phyloP scores from a whole-genome alignment of 2,329 filamentous ascomycete species.

The Sclerotiophoma versabilis region DNA sequence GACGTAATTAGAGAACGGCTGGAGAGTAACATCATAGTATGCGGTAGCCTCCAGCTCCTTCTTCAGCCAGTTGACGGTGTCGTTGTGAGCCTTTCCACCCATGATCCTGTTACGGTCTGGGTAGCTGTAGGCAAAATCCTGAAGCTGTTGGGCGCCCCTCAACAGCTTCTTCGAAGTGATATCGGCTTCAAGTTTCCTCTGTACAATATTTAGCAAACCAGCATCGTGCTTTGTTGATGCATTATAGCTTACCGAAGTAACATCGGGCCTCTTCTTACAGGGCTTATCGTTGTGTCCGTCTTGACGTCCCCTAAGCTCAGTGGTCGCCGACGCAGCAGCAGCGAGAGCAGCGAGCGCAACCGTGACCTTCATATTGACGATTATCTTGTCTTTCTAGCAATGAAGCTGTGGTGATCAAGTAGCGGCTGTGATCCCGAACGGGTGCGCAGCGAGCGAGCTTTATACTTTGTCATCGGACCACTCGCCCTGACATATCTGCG shows the following conservation, averaged over 20 bases:
- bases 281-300: slow-evolving; percentile 23
- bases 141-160: slow-evolving; percentile 40
- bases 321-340: slow-evolving; percentile 25
- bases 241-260: slow-evolving; percentile 28
- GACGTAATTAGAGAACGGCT: slow-evolving; percentile 35
- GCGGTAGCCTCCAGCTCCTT: slow-evolving; percentile 38
- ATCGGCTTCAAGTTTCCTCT: slow-evolving; percentile 38
- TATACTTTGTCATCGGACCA: slow-evolving; percentile 5
- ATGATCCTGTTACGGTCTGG: slow-evolving; percentile 49
- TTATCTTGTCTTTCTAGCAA: slow-evolving; percentile 8
- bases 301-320: slow-evolving; percentile 17
- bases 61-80: slow-evolving; percentile 50
- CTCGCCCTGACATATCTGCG: slow-evolving; percentile 5
- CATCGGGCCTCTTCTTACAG: slow-evolving; percentile 28
- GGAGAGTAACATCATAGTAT: slow-evolving; percentile 48
- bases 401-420: slow-evolving; percentile 10
- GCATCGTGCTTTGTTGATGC: not conserved
- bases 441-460: not conserved
- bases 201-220: slow-evolving; percentile 12
- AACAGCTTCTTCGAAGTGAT: slow-evolving; percentile 39
- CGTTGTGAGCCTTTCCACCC: slow-evolving; percentile 48
- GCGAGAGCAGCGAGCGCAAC: slow-evolving; percentile 33
- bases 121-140: slow-evolving; percentile 50
- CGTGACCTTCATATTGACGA: slow-evolving; percentile 30
- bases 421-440: slow-evolving; percentile 6